Conservation (phyloP, 2,329 filamentous ascomycete genomes). For the Talaromyces verruculosus region DNA sequence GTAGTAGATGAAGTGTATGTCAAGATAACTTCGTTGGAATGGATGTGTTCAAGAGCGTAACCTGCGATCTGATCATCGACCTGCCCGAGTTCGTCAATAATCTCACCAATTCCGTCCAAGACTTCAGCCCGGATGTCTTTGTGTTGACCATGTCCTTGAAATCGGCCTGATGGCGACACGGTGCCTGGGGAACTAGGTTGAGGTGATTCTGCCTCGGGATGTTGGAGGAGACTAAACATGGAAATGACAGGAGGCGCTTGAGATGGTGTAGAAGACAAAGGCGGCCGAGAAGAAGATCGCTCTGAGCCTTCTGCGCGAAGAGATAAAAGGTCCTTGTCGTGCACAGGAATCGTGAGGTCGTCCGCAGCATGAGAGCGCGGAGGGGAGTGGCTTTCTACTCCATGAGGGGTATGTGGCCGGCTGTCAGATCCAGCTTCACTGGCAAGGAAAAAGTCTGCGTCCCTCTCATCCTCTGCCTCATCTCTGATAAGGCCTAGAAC, state of each 20-base stretch:
- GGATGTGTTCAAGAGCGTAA: conserved; percentile 86
- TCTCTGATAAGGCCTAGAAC: conserved; percentile 89
- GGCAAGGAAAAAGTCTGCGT: conserved; percentile 56
- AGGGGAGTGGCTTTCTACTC: conserved; percentile 35
- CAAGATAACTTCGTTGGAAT: conserved; percentile 87
- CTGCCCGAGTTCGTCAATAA: conserved; percentile 90
- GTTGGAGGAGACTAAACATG: conserved; percentile 84
- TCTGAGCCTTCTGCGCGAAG: conserved; percentile 35
- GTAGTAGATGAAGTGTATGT: conserved; percentile 83
- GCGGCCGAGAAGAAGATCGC: conserved; percentile 53
- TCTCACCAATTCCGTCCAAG: conserved; percentile 89
- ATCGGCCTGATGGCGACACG: conserved; percentile 36
- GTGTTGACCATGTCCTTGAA: conserved; percentile 31
- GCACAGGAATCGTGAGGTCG: conserved; percentile 24
- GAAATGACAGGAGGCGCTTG: conserved; percentile 59
- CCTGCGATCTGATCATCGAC: conserved; percentile 91
- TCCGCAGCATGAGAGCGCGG: conserved; percentile 19
- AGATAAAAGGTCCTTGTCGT: conserved; percentile 31
- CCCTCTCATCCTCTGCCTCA: conserved; percentile 78
- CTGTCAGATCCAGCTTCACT: conserved; percentile 63
- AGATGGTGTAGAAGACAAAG: conserved; percentile 58
- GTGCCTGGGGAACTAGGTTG: conserved; percentile 40
- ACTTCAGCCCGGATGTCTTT: conserved; percentile 85
- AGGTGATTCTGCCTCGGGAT: conserved; percentile 53
- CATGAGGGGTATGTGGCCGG: conserved; percentile 45